phyloP scores from a whole-genome alignment of 805 yeast genomes.

The fission yeast (Schizosaccharomyces pombe) region DNA sequence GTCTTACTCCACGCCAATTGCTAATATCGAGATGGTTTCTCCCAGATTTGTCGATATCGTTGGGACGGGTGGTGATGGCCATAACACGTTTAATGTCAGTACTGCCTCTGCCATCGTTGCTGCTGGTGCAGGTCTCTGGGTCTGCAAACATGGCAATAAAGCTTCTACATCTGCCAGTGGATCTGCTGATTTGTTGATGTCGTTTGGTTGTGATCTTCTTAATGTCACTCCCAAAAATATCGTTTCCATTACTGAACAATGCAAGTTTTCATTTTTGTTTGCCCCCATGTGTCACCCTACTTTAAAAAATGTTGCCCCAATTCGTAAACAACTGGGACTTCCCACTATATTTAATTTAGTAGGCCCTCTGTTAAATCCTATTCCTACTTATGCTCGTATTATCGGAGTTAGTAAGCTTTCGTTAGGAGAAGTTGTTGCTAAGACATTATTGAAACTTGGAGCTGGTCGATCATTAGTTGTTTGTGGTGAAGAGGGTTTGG shows the following conservation, averaged over 20 bases:
- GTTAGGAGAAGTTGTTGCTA: conserved; percentile 65
- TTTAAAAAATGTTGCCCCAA: conserved; percentile 56
- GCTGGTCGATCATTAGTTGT: conserved; percentile 45
- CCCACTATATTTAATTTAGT: conserved; percentile 85
- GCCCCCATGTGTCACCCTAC: conserved; percentile 92
- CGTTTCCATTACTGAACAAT: conserved; percentile 28
- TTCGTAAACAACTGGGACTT: conserved; percentile 60
- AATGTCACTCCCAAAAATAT: conserved; percentile 41
- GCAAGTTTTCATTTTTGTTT: conserved; percentile 41
- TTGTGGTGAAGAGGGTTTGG: conserved; percentile 78
- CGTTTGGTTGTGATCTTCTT: conserved; percentile 62
- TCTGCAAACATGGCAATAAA: conserved; percentile 93
- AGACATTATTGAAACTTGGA: conserved; percentile 39
- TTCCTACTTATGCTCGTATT: conserved; percentile 53
- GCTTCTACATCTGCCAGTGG: conserved; percentile 88
- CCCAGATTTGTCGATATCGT: conserved; percentile 52
- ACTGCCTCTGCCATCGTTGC: conserved; percentile 88
- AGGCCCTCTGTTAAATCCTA: conserved; percentile 88
- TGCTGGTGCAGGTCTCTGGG: conserved; percentile 59
- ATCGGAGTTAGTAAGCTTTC: conserved; percentile 69
- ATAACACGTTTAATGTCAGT: conserved; percentile 86
- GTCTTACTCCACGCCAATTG: not conserved
- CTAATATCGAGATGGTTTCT: not conserved
- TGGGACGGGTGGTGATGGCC: conserved; percentile 98
- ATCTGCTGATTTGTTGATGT: conserved; percentile 65